Evolutionary conservation across 2,329 filamentous ascomycete genomes (phyloP).

Genomic region (Grosmannia serpens): DNA sequence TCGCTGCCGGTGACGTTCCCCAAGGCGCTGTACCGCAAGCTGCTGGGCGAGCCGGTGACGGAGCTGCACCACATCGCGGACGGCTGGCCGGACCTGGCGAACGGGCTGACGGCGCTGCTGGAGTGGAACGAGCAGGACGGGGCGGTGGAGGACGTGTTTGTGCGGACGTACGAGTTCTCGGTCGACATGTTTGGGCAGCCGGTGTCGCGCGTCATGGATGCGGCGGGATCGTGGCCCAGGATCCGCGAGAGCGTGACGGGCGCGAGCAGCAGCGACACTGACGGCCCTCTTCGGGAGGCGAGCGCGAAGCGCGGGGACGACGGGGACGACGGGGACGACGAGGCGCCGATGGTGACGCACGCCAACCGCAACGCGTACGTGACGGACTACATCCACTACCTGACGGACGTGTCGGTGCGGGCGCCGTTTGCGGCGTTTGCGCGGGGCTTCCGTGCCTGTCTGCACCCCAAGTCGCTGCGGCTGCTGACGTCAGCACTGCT

Average conservation of each 20-base stretch:
- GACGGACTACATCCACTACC: constrained; percentile 71
- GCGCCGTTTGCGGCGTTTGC: constrained; percentile 74
- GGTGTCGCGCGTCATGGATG: constrained; percentile 44
- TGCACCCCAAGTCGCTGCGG: constrained; percentile 57
- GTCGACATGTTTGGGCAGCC: constrained; percentile 45
- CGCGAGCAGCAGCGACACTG: constrained; percentile 1
- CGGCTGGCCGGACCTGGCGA: constrained; percentile 75
- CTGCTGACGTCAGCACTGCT: constrained; percentile 62
- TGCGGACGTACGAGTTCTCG: constrained; percentile 79
- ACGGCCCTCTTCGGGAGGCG: too few relatives aligned
- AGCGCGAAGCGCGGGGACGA: constrained; percentile 16
- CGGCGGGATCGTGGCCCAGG: constrained; percentile 40
- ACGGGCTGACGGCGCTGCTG: constrained; percentile 59
- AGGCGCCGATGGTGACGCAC: constrained; percentile 67
- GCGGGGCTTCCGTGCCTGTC: constrained; percentile 65
- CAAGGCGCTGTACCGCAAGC: constrained; percentile 67
- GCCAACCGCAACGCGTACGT: constrained; percentile 70
- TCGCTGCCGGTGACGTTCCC: constrained; percentile 88
- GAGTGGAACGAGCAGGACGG: constrained; percentile 68
- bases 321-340: constrained; percentile 36
- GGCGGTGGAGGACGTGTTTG: constrained; percentile 69
- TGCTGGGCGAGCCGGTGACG: constrained; percentile 58
- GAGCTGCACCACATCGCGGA: constrained; percentile 69
- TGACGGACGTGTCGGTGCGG: constrained; percentile 65
- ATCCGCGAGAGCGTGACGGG: constrained; percentile 21